These are phyloP conservation scores for Raffaelea arxii DNA, from an alignment of 2,329 filamentous ascomycete genomes.

Conservation along the genomic window DNA sequence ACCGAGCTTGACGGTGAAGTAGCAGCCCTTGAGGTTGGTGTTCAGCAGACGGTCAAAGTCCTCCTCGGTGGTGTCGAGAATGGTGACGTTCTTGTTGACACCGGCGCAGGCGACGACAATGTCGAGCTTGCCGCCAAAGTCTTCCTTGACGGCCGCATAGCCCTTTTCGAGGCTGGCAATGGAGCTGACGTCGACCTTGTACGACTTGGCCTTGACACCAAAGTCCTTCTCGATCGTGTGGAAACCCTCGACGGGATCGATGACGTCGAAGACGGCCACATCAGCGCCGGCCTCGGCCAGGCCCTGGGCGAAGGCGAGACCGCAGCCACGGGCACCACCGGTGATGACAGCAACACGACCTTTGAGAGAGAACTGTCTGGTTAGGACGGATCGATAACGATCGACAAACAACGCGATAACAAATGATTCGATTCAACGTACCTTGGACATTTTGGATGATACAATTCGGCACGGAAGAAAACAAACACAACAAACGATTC, in stretches of 20 bases:
- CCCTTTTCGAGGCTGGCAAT: not conserved
- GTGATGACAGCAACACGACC: conserved; percentile 57
- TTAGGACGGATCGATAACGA: not conserved
- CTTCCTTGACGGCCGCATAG: conserved; percentile 5
- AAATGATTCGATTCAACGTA: not conserved
- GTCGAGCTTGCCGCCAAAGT: conserved; percentile 11
- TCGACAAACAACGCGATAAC: not conserved
- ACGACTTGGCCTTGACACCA: conserved; percentile 9
- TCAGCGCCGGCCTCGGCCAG: conserved; percentile 60
- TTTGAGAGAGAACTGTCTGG: conserved; percentile 9
- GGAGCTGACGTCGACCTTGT: conserved; percentile 9
- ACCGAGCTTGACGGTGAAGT: conserved; percentile 25
- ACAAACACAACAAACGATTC: too few relatives aligned
- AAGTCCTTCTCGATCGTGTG: not conserved
- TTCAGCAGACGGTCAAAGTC: conserved; percentile 8
- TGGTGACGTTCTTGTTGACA: conserved; percentile 11
- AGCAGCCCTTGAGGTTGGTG: conserved; percentile 10
- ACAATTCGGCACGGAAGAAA: too few relatives aligned
- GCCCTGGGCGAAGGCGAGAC: conserved; percentile 64
- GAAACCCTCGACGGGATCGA: conserved; percentile 2
- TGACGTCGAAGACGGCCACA: conserved; percentile 11
- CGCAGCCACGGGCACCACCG: conserved; percentile 62
- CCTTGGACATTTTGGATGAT: not conserved
- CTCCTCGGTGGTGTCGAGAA: conserved; percentile 9
- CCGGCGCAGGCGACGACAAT: conserved; percentile 13